Conservation (phyloP, 805 yeast species). For the Starmerella stigmatis region DNA sequence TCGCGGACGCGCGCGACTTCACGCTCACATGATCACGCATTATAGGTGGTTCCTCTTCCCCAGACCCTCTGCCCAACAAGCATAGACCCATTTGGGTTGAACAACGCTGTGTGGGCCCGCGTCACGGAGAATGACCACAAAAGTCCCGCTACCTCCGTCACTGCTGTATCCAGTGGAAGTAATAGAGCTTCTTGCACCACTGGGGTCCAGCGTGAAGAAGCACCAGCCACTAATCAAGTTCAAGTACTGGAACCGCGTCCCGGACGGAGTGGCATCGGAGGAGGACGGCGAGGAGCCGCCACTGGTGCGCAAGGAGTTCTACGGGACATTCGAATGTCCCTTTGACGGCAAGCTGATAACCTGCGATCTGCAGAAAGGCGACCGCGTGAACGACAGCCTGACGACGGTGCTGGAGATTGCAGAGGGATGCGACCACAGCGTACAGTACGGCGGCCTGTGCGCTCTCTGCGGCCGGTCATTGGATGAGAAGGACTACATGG, state of each 20-base stretch:
- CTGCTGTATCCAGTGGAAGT: conserved; percentile 61
- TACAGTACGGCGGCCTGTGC: conserved; percentile 90
- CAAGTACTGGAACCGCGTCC: conserved; percentile 50
- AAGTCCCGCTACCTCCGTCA: conserved; percentile 42
- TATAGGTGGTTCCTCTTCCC: conserved; percentile 8
- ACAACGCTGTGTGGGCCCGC: not conserved
- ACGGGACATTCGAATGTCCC: conserved; percentile 63
- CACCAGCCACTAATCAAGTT: conserved; percentile 50
- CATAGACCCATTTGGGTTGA: too few species aligned
- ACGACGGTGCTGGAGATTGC: conserved; percentile 46
- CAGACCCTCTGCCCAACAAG: conserved; percentile 1
- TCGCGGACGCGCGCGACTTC: not conserved
- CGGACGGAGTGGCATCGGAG: conserved; percentile 30
- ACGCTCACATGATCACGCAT: not conserved
- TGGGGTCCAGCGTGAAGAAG: conserved; percentile 40
- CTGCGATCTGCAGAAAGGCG: conserved; percentile 46
- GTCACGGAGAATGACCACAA: conserved; percentile 16
- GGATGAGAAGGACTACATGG: conserved; percentile 63
- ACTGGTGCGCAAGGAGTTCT: conserved; percentile 32
- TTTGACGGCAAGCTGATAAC: conserved; percentile 55
- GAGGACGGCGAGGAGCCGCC: conserved; percentile 29
- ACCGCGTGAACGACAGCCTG: conserved; percentile 41
- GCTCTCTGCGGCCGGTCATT: conserved; percentile 82
- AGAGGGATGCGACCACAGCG: conserved; percentile 86
- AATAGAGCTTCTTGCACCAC: conserved; percentile 38